Conservation (phyloP, 768 basidiomycete species). For the Tulasnella sp. region DNA sequence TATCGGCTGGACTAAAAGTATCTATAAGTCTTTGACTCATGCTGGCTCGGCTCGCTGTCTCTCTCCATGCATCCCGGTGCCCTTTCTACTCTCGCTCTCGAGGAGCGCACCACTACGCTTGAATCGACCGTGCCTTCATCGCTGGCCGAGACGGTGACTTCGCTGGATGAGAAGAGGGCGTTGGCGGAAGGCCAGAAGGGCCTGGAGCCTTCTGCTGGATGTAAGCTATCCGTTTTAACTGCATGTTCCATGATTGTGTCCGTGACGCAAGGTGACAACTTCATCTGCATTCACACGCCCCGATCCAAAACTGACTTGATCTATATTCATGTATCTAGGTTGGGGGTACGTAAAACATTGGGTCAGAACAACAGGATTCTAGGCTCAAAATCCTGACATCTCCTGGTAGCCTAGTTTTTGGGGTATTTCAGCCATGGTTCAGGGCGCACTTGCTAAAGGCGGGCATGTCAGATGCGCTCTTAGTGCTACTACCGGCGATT, state of each 20-base stretch:
- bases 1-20: too few species aligned
- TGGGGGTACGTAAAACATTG: constrained; percentile 1
- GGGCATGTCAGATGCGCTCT: constrained; percentile 6
- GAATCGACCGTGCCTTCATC: neutral
- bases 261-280: neutral
- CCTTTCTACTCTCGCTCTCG: neutral
- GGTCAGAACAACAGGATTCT: neutral
- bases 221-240: neutral
- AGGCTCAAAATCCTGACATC: neutral
- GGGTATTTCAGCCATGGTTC: constrained; percentile 13
- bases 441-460: neutral
- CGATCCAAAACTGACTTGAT: neutral
- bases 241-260: constrained; percentile 3
- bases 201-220: neutral
- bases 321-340: too few species aligned
- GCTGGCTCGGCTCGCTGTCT: too few species aligned
- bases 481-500: constrained; percentile 4
- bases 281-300: neutral
- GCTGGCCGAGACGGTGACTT: neutral
- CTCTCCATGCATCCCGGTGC: neutral
- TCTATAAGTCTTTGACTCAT: too few species aligned
- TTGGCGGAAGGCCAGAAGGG: neutral
- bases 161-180: neutral
- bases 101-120: neutral
- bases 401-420: constrained; percentile 2